These are phyloP conservation scores for Ophiostoma ips DNA, from an alignment of 2,329 filamentous ascomycete genomes.

Conservation along the genomic window DNA sequence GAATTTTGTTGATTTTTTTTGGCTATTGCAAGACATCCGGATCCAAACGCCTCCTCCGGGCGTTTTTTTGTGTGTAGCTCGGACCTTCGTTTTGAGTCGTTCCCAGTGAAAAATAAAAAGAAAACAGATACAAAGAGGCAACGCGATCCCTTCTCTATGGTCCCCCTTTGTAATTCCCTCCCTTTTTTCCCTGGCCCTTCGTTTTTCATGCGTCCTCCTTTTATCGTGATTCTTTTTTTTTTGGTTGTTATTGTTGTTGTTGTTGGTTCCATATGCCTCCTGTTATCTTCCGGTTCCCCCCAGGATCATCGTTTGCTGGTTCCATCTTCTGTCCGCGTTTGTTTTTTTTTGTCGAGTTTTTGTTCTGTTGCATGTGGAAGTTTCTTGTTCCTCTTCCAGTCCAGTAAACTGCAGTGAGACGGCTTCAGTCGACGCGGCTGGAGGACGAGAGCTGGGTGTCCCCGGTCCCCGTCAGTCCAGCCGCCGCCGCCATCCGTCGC, in stretches of 20 bases:
- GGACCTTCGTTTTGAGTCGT: slow-evolving; percentile 7
- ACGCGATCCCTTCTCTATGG: neutral
- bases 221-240: neutral
- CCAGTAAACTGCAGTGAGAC: too few species aligned
- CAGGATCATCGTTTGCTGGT: slow-evolving; percentile 41
- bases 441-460: too few species aligned
- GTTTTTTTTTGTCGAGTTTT: slow-evolving; percentile 20
- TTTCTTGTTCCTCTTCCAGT: neutral
- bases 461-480: too few species aligned
- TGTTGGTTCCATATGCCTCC: slow-evolving; percentile 8
- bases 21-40: slow-evolving; percentile 70
- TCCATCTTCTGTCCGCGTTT: slow-evolving; percentile 57
- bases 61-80: slow-evolving; percentile 8
- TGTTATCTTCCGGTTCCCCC: neutral
- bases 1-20: slow-evolving; percentile 24
- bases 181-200: slow-evolving; percentile 24
- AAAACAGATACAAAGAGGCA: neutral
- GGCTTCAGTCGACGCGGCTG: too few species aligned
- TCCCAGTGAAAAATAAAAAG: neutral
- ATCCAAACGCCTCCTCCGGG: slow-evolving; percentile 56
- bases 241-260: neutral
- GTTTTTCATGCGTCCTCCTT: slow-evolving; percentile 14
- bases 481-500: too few species aligned
- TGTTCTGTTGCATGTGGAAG: neutral
- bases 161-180: slow-evolving; percentile 14